Evolutionary conservation across 2,329 filamentous ascomycete genomes (phyloP), one percentile per base, ranked within the genome.

Genomic region (Ceratocystis cacaofunesta): DNA sequence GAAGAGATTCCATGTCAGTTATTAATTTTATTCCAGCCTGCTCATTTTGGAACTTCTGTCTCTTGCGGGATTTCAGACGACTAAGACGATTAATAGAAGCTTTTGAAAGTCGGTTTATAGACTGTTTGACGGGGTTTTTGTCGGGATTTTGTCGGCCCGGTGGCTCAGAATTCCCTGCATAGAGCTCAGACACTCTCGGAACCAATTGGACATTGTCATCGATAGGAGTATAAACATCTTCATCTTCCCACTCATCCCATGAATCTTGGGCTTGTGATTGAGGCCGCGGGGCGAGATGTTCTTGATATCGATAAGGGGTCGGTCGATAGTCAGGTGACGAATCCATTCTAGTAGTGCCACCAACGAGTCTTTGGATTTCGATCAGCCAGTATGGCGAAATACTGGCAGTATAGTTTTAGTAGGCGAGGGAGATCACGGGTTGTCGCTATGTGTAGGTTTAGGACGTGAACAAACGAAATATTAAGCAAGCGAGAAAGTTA

Each of bases 21-120:
- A 89, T 84, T 22, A 90, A 73, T 68, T 78, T 85, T 71, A 89
- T 88, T 12, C 85, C 85, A 7, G 82, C 82, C 74, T 80, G 79
- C 65, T 79, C 78, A 72, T 85, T 83, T 71, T 85, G 78, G 25
- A 79, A 78, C 70, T 82, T 83, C 70, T 87, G 84, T 63, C 84
- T 78, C 36, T 80, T 79, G 65, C 80, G 80, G 2, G 85, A 88
- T 71, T 80, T 85, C 25, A 81, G 72, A 7, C 81, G 76, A 57
- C 72, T 74, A 36, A 79, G 71, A 65, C 74, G 79, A 32, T 75
- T 74, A 1, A 73, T 71, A 1, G 79, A 78, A 30, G 74, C 69
- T 62, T 76, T 72, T 3, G 74, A 73, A 22, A 69, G 57, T 12
- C 62, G 66, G 22, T 61, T 60, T 8, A 48, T 50, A 30, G 61